Conservation (phyloP, 2,329 filamentous ascomycete genomes). For the Pseudogymnoascus sp. region DNA sequence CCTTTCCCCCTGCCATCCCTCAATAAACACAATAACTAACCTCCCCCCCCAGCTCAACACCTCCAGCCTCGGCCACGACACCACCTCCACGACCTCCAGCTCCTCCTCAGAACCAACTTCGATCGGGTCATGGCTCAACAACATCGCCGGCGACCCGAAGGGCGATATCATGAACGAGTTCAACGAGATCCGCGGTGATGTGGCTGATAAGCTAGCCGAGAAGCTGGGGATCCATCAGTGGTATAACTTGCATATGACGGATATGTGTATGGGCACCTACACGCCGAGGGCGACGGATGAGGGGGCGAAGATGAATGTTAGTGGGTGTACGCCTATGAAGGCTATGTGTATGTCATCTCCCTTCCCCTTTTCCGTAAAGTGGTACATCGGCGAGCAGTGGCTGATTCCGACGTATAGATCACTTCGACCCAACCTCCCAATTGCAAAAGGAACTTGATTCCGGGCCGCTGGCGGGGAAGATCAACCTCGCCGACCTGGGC, state of each 20-base stretch:
- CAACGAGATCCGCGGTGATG: conserved; percentile 32
- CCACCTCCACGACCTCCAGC: conserved; percentile 19
- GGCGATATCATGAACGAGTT: conserved; percentile 17
- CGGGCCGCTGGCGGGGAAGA: conserved; percentile 25
- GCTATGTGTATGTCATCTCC: conserved; percentile 37
- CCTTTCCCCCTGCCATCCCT: background rate
- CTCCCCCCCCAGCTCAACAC: conserved; percentile 43
- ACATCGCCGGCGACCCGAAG: conserved; percentile 27
- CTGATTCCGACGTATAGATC: conserved; percentile 23
- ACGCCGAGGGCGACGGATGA: conserved; percentile 28
- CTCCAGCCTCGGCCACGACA: conserved; percentile 41
- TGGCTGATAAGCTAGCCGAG: conserved; percentile 34
- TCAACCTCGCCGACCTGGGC: conserved; percentile 44
- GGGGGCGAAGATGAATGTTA: conserved; percentile 44
- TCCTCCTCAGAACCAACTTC: conserved; percentile 21
- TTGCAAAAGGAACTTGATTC: conserved; percentile 42
- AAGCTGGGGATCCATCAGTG: conserved; percentile 51
- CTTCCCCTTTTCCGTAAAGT: background rate
- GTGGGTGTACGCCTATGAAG: conserved; percentile 45
- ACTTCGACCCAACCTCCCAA: conserved; percentile 46
- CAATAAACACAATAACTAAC: background rate
- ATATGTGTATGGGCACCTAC: conserved; percentile 47
- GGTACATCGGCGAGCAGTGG: no score
- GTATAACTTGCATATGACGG: conserved; percentile 53
- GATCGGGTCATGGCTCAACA: conserved; percentile 18